phyloP scores from a whole-genome alignment of 331 rosid species.

The Pyracantha coccinea region DNA sequence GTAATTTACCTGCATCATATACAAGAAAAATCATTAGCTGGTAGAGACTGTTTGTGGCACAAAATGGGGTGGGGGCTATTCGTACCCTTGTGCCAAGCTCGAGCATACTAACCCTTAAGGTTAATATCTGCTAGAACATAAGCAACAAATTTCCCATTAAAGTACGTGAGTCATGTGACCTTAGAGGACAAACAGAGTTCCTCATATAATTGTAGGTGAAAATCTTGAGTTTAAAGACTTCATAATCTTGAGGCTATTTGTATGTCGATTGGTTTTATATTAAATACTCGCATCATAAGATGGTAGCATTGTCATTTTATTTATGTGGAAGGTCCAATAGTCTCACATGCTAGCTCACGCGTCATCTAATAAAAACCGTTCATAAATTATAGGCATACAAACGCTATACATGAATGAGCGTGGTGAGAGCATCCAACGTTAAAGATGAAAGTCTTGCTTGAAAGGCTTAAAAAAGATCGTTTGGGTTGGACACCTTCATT shows the following conservation, averaged over 20 bases:
- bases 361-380: no score
- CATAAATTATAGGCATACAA: no score
- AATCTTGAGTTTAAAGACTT: neutral
- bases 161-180: neutral
- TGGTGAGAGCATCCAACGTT: no score
- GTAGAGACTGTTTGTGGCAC: no score
- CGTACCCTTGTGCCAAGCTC: neutral
- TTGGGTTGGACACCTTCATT: neutral
- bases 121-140: neutral
- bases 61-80: neutral
- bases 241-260: neutral
- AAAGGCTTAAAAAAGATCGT: no score
- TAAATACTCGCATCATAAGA: neutral
- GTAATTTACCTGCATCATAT: no score
- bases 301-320: no score
- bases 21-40: no score
- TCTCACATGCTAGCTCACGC: no score
- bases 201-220: neutral
- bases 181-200: neutral
- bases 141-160: neutral
- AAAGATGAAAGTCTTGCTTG: no score
- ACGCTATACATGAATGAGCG: no score
- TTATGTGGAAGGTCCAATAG: no score
- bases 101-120: neutral
- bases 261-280: neutral